Base-by-base conservation (phyloP, 148 eudicot species). In the Suaeda aralocaspica region DNA sequence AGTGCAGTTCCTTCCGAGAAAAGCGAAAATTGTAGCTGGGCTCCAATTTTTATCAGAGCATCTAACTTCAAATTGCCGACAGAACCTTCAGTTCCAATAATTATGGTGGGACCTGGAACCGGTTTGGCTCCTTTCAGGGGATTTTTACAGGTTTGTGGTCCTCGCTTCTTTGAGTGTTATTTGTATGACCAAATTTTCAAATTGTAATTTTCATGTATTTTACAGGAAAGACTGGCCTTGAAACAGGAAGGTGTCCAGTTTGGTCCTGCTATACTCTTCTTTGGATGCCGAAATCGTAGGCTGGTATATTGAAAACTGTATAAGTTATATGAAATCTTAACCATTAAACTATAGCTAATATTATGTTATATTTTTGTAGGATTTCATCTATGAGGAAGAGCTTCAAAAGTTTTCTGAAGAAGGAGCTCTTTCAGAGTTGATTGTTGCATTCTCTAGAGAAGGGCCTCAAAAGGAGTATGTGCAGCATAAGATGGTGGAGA, bases 31-130 rank as follows among this genome's bases (percentile, higher is more conserved):
- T 89, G 90, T 75, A 87, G 92, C 78, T 79, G 78, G 74, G 95
- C 95, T 68, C 97, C 97, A 34, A 80, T 91, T 57, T 91, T 85
- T 68, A 82, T 89, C 74, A 87, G 97, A 79, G 77, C 88, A 72
- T 91, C 97, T 69, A 91, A 87, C 71, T 91, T 91, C 78, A 91
- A 86, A 77, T 76, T 91, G 58, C 97, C 97, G 15, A 59, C 86
- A 21, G 83, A 91, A 50, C 83, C 97, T 55, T 74, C 70, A 55
- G 71, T 76, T 75, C 97, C 97, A 21, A 74, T 91, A 59, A 72
- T 91, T 57, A 91, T 91, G 97, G 84, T 91, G 76, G 97, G 97
- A 68, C 97, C 97, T 9, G 97, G 97, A 31, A 91, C 97, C 69
- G 97, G 97, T 45, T 81, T 91, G 74, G 97, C 97, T 19, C 97